Percentiles rank a stretch among this genome's conserved stretches.
These are phyloP conservation scores for Pythium phragmitis DNA, from an alignment of 352 stramenopile species.

Conservation along the genomic window DNA sequence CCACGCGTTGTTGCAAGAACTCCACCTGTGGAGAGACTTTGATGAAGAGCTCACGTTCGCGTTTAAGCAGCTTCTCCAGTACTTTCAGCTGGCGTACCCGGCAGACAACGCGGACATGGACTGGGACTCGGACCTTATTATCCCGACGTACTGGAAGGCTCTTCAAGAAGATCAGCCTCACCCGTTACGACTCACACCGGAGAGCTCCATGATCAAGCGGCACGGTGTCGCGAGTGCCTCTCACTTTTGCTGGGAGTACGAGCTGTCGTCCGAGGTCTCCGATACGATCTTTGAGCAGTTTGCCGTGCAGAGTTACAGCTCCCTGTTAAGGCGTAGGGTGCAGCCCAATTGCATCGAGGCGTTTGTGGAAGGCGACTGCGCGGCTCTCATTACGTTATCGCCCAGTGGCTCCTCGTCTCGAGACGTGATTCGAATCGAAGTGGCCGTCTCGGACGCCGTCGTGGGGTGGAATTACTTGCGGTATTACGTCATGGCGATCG, in stretches of 20 bases:
- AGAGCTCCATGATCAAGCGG: background rate
- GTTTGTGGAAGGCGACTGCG: slow-evolving; percentile 15
- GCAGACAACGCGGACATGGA: slow-evolving; percentile 17
- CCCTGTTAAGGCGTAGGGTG: slow-evolving; percentile 15
- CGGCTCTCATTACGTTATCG: slow-evolving; percentile 5
- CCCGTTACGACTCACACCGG: slow-evolving; percentile 2
- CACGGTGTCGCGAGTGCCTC: slow-evolving; percentile 4
- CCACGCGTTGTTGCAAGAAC: slow-evolving; percentile 6
- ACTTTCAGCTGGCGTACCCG: slow-evolving; percentile 25
- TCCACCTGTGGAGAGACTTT: slow-evolving; percentile 11
- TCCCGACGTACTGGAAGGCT: slow-evolving; percentile 26
- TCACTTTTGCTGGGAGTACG: slow-evolving; percentile 35
- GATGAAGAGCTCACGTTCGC: slow-evolving; percentile 19
- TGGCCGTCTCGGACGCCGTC: background rate
- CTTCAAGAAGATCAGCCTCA: background rate
- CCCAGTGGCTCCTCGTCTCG: background rate
- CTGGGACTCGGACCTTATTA: slow-evolving; percentile 24
- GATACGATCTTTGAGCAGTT: slow-evolving; percentile 36
- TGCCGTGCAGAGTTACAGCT: slow-evolving; percentile 28
- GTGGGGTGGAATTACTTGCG: slow-evolving; percentile 14
- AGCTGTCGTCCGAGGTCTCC: slow-evolving; percentile 22
- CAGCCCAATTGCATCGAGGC: slow-evolving; percentile 19
- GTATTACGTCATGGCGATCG: slow-evolving; percentile 25
- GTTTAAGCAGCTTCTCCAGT: slow-evolving; percentile 24
- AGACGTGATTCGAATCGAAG: slow-evolving; percentile 26